Conservation (phyloP, 1,139 yeast genomes). For the Wickerhamomyces sp. region DNA sequence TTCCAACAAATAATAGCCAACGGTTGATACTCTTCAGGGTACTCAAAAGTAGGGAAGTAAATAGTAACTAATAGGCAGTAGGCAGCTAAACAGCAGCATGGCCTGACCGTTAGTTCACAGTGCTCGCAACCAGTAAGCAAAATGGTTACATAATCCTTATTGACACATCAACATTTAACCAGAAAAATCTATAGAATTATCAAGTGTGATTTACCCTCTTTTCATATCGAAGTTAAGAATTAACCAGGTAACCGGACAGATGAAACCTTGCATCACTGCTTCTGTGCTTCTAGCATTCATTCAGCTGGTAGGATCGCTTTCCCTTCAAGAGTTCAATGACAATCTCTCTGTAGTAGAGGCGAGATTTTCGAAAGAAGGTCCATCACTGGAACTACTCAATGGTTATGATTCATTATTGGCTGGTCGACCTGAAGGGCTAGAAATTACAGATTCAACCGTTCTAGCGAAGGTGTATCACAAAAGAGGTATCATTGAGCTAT, state of each 20-base stretch:
- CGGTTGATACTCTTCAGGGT: too few species aligned
- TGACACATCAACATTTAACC: neutral
- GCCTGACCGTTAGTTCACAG: too few species aligned
- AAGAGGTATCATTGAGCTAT: slow-evolving; percentile 49
- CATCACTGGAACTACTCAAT: slow-evolving; percentile 14
- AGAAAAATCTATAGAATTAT: neutral
- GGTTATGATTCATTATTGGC: slow-evolving; percentile 14
- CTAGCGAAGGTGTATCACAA: slow-evolving; percentile 40
- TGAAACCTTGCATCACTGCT: neutral
- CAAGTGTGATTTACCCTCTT: too few species aligned
- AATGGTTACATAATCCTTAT: neutral
- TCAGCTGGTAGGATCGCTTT: neutral
- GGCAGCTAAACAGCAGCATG: too few species aligned
- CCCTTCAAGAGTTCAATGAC: neutral
- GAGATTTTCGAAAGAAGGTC: slow-evolving; percentile 8
- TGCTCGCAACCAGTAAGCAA: too few species aligned
- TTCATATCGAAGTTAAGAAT: too few species aligned
- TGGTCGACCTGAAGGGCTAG: slow-evolving; percentile 3
- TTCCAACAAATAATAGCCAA: too few species aligned
- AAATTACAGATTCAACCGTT: slow-evolving; percentile 3
- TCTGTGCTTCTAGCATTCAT: neutral
- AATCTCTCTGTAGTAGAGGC: slow-evolving; percentile 4
- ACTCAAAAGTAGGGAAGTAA: too few species aligned
- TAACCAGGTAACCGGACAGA: neutral
- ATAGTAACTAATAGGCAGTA: too few species aligned